Conservation (phyloP, 1,284 basidiomycete species). For the Boletus sp. region DNA sequence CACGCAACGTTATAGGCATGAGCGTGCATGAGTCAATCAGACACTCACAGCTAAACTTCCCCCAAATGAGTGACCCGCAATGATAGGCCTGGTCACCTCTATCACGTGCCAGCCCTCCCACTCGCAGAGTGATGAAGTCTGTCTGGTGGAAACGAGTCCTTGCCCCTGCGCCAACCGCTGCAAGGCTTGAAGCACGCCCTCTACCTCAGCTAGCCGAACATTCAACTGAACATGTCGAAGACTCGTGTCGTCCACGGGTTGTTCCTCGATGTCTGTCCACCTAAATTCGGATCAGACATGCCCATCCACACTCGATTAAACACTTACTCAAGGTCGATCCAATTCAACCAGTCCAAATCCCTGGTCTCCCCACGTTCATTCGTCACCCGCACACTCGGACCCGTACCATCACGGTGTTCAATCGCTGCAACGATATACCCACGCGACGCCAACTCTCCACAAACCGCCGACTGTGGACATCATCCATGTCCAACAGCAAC, state of each 20-base stretch:
- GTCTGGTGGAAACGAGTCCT: background rate
- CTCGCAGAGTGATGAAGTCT: constrained; percentile 2
- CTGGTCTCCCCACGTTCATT: constrained; percentile 29
- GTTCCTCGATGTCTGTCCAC: constrained; percentile 31
- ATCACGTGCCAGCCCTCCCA: constrained; percentile 26
- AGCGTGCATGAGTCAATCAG: background rate
- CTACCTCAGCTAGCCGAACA: constrained; percentile 41
- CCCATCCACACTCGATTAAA: too few species aligned
- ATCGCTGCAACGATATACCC: constrained; percentile 44
- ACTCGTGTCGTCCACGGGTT: constrained; percentile 36
- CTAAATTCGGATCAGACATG: constrained; percentile 10
- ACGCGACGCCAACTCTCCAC: constrained; percentile 39
- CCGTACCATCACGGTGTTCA: constrained; percentile 47
- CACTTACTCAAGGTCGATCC: constrained; percentile 34
- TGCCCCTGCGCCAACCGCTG: constrained; percentile 12
- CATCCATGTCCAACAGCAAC: background rate
- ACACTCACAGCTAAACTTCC: constrained; percentile 33
- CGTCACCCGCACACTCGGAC: constrained; percentile 37
- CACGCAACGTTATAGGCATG: background rate
- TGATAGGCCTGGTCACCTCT: constrained; percentile 23
- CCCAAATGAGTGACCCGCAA: constrained; percentile 37
- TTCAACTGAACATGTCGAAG: constrained; percentile 42
- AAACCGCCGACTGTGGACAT: constrained; percentile 28
- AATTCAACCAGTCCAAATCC: constrained; percentile 36
- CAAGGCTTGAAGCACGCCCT: constrained; percentile 35